Base-by-base conservation (phyloP, 495 filamentous ascomycete genomes). In the Penicillium riverlandense region DNA sequence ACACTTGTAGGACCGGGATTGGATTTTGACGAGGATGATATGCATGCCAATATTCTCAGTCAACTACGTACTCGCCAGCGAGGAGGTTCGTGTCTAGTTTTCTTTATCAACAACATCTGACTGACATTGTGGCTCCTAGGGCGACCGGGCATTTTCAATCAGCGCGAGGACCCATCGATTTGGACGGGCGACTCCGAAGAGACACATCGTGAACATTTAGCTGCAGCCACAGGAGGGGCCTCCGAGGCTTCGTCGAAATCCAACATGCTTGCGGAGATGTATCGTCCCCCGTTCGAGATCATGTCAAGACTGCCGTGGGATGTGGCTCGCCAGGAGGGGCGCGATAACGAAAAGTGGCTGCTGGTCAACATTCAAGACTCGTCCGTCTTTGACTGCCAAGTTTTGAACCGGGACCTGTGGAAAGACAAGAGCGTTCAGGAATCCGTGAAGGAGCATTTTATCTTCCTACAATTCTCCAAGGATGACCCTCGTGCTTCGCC, bases 331-430 rank as follows among this genome's bases (percentile, higher is more conserved):
- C 75, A 92, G 11, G 72, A 86, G 52, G 92, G 91, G 34, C 90
- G 85, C 57, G 85, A 90, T 16, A 72, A 75, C 27, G 80, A 89
- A 63, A 96, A 94, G 60, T 98, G 92, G 92, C 75, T 98, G 11
- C 58, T 98, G 40, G 87, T 96, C 50, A 96, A 98, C 57, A 81
- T 98, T 6, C 92, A 98, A 66, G 90, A 98, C 60, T 75, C 83
- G 30, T 83, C 86, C 4, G 77, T 95, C 35, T 98, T 97, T 55
- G 82, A 90, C 60, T 97, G 92, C 57, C 94, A 97, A 58, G 69
- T 84, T 3, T 71, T 98, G 11, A 98, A 98, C 58, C 78, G 92
- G 15, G 92, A 98, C 57, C 77, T 96, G 37, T 98, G 92, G 92
- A 97, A 96, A 62, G 80, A 91, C 48, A 53, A 75, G 40, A 72